Percentiles rank a stretch among this genome's conserved stretches.
Conservation (phyloP, 2,329 filamentous ascomycete genomes). For the Neospermospora avenae region DNA sequence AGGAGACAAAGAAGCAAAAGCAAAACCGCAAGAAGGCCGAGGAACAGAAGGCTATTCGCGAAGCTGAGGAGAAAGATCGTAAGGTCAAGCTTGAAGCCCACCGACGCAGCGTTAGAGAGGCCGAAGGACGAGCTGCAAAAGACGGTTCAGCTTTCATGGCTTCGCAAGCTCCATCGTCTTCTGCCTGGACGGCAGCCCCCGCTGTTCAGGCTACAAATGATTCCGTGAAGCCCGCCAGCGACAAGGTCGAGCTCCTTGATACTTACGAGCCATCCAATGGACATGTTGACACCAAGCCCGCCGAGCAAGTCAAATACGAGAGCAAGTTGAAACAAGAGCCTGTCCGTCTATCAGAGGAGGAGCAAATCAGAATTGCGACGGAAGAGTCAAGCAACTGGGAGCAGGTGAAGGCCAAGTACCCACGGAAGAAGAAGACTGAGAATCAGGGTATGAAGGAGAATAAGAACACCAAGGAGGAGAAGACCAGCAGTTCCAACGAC, state of each 20-base stretch:
- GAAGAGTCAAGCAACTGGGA: slow-evolving; percentile 54
- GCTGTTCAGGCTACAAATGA: slow-evolving; percentile 12
- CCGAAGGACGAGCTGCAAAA: slow-evolving; percentile 78
- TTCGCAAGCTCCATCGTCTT: slow-evolving; percentile 41
- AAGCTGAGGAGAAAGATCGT: slow-evolving; percentile 76
- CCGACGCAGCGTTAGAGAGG: slow-evolving; percentile 73
- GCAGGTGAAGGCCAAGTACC: slow-evolving; percentile 46
- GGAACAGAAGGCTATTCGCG: slow-evolving; percentile 68
- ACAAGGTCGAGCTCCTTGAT: slow-evolving; percentile 51
- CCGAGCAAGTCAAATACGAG: slow-evolving; percentile 22
- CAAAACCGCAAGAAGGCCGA: slow-evolving; percentile 90
- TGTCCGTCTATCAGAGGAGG: slow-evolving; percentile 54
- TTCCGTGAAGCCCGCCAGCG: slow-evolving; percentile 33
- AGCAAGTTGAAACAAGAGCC: slow-evolving; percentile 24
- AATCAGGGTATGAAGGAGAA: slow-evolving; percentile 14
- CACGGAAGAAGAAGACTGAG: slow-evolving; percentile 37
- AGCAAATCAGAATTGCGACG: slow-evolving; percentile 56
- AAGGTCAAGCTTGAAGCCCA: slow-evolving; percentile 77
- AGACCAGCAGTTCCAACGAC: slow-evolving; percentile 28
- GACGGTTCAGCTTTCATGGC: slow-evolving; percentile 66
- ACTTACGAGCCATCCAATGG: slow-evolving; percentile 48
- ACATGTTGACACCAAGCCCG: slow-evolving; percentile 27
- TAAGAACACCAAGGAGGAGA: slow-evolving; percentile 37
- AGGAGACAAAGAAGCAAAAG: slow-evolving; percentile 90
- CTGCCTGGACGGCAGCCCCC: slow-evolving; percentile 42